Conservation (phyloP, 768 basidiomycete genomes). For the Trichaptum fuscoviolaceum region DNA sequence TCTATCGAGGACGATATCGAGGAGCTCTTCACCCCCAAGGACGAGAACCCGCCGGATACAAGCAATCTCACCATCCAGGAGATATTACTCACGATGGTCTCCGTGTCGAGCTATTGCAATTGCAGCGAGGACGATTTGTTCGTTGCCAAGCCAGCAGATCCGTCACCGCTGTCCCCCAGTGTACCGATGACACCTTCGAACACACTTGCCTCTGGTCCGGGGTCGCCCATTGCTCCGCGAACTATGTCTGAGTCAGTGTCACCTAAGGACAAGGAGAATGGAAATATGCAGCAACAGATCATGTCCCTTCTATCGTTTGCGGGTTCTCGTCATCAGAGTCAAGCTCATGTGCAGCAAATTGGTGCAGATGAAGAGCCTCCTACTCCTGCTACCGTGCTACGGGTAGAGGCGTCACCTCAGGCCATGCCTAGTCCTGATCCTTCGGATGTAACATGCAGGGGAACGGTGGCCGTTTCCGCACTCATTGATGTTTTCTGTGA, state of each 20-base stretch:
- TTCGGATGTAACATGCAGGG: constrained; percentile 27
- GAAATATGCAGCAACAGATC: constrained; percentile 39
- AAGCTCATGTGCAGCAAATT: constrained; percentile 32
- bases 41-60: not conserved
- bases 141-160: not conserved
- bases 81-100: not conserved
- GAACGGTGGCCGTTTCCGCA: constrained; percentile 56
- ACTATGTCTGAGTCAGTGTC: constrained; percentile 50
- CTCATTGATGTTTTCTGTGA: constrained; percentile 65
- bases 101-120: not conserved
- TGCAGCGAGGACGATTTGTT: not conserved
- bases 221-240: constrained; percentile 53
- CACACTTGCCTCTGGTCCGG: constrained; percentile 18
- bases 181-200: not conserved
- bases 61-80: not conserved
- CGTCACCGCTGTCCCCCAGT: not conserved
- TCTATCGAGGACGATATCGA: constrained; percentile 31
- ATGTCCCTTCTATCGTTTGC: constrained; percentile 62
- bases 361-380: constrained; percentile 25
- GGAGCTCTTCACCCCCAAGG: not conserved
- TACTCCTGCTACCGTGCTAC: constrained; percentile 21
- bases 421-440: not conserved
- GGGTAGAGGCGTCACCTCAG: constrained; percentile 21
- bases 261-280: constrained; percentile 37
- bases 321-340: constrained; percentile 56